Percentiles rank a stretch among this genome's conserved stretches.
Evolutionary conservation across 2,329 filamentous ascomycete species (phyloP).

Genomic region (Dactylellina sp.): DNA sequence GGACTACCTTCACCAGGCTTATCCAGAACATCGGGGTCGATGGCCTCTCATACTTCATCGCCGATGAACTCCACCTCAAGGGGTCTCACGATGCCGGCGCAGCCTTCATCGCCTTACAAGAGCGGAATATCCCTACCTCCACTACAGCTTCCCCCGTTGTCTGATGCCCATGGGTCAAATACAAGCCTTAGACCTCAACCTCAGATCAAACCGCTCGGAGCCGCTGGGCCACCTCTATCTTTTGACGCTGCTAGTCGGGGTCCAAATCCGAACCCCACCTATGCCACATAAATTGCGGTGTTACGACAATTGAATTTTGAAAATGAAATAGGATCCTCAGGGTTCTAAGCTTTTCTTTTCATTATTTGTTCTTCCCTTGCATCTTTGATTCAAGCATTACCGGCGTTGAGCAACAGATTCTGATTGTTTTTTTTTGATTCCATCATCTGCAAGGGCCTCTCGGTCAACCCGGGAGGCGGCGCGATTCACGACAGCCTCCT

Average conservation of each 20-base stretch:
- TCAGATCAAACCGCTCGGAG: conserved; percentile 32
- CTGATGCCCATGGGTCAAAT: conserved; percentile 42
- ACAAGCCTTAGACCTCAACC: conserved; percentile 30
- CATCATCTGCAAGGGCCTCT: conserved; percentile 36
- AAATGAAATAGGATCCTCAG: background rate
- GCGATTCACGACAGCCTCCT: conserved; percentile 26
- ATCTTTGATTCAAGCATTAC: conserved; percentile 39
- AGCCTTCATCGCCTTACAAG: conserved; percentile 53
- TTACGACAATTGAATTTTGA: background rate
- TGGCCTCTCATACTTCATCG: conserved; percentile 52
- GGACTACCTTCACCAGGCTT: conserved; percentile 50
- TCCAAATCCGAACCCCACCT: conserved; percentile 40
- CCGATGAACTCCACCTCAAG: conserved; percentile 54
- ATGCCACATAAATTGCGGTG: conserved; percentile 30
- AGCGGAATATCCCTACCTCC: conserved; percentile 46
- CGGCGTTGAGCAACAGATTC: conserved; percentile 51
- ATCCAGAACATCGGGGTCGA: conserved; percentile 50
- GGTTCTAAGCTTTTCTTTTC: conserved; percentile 11
- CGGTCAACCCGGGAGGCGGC: conserved; percentile 6
- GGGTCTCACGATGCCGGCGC: conserved; percentile 46
- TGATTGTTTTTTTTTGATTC: conserved; percentile 14
- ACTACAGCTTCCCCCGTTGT: conserved; percentile 44
- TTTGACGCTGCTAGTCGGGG: conserved; percentile 39
- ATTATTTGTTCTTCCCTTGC: conserved; percentile 23
- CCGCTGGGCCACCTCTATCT: conserved; percentile 46